Conservation (phyloP, 73 alveolate genomes). For the Uronychia setigera region DNA sequence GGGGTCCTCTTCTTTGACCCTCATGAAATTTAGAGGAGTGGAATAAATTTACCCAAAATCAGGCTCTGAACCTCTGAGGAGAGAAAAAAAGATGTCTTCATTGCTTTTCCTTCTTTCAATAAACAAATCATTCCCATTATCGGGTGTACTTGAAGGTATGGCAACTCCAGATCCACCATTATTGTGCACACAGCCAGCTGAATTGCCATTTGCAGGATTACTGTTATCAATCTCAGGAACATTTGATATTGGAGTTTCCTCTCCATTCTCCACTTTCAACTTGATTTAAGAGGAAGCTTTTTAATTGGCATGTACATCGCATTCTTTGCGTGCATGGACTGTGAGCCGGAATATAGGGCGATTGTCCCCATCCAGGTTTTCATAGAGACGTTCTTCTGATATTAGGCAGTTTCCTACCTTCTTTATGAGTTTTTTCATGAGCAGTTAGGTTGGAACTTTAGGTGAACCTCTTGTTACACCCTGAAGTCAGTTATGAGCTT, state of each 20-base stretch:
- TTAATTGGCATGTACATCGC: background rate
- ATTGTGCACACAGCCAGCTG: too few relatives aligned
- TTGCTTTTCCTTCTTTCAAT: background rate
- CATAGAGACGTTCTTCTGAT: background rate
- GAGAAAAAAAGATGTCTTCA: background rate
- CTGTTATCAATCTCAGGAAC: background rate
- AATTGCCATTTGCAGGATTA: too few relatives aligned
- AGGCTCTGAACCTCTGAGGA: background rate
- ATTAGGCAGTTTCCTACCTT: background rate
- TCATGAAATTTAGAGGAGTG: too few relatives aligned
- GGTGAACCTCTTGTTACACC: slow-evolving; percentile 86
- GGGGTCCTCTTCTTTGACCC: too few relatives aligned
- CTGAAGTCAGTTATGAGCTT: slow-evolving; percentile 14
- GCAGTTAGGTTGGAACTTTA: slow-evolving; percentile 87
- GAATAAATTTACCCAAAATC: too few relatives aligned
- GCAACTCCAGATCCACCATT: too few relatives aligned
- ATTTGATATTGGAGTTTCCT: background rate
- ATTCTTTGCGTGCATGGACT: background rate
- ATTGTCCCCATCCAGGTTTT: background rate
- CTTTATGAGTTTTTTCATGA: slow-evolving; percentile 84
- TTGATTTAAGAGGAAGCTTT: background rate
- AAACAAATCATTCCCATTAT: too few relatives aligned
- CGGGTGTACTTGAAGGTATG: background rate
- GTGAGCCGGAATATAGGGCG: background rate
- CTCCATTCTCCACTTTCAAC: background rate